phyloP scores from a whole-genome alignment of 805 yeast species.

The Kodamaea fukazawae region DNA sequence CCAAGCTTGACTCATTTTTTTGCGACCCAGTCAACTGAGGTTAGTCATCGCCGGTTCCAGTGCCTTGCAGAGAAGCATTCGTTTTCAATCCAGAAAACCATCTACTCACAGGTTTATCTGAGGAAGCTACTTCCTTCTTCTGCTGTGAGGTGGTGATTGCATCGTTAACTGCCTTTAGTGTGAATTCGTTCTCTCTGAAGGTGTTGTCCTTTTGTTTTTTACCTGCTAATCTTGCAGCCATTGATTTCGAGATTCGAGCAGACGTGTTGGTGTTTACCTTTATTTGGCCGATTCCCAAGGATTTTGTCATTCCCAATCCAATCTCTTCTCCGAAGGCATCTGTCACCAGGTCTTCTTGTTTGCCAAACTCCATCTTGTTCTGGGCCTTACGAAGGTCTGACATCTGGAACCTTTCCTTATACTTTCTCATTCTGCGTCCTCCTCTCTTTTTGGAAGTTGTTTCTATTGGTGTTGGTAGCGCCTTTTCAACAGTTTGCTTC shows the following conservation, averaged over 20 bases:
- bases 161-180: no score
- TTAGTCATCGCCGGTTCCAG: no score
- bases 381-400: conserved; percentile 82
- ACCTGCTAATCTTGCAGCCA: conserved; percentile 48
- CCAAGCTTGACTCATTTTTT: no score
- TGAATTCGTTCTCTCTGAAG: conserved; percentile 5
- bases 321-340: conserved; percentile 77
- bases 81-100: conserved; percentile 25
- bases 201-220: conserved; percentile 13
- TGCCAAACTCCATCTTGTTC: conserved; percentile 81
- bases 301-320: conserved; percentile 72
- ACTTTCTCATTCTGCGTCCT: conserved; percentile 75
- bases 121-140: neutral
- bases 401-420: conserved; percentile 75
- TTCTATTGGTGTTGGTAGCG: conserved; percentile 75
- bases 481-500: conserved; percentile 53
- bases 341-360: conserved; percentile 57
- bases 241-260: conserved; percentile 60
- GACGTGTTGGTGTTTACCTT: conserved; percentile 45
- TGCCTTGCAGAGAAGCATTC: neutral
- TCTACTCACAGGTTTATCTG: conserved; percentile 8
- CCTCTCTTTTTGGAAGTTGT: conserved; percentile 79
- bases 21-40: no score
- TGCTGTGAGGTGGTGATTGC: neutral
- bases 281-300: conserved; percentile 23